A percentile compares a stretch with the other conserved stretches of the same genome.
Conservation (phyloP, 2,329 filamentous ascomycete species). For the Fusarium udum region DNA sequence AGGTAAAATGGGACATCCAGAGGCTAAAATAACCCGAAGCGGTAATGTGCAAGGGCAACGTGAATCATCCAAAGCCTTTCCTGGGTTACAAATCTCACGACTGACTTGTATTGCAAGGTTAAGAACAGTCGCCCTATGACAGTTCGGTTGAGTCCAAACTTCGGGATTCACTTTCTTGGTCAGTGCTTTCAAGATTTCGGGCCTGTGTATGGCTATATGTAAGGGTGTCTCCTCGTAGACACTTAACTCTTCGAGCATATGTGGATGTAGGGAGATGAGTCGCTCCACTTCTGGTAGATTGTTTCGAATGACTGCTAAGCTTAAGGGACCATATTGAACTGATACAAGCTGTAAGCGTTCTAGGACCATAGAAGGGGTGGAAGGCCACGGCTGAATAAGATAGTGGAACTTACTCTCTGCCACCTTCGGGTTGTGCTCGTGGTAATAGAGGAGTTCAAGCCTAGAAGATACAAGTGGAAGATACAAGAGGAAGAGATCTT, state of each 20-base stretch:
- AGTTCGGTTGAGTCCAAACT: accelerated
- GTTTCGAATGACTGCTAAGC: not conserved
- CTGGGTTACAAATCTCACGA: not conserved
- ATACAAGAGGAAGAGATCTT: too few species aligned
- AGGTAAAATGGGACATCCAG: not conserved
- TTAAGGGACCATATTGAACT: not conserved
- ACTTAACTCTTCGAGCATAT: accelerated
- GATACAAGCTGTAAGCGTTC: accelerated
- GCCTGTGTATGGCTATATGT: not conserved
- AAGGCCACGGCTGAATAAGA: too few species aligned
- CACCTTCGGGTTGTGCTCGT: accelerated
- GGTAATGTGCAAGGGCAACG: not conserved
- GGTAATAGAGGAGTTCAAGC: not conserved
- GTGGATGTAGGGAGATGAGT: accelerated
- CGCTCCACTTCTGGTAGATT: not conserved
- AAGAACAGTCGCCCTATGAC: accelerated
- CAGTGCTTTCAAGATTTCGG: accelerated
- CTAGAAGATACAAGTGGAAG: too few species aligned
- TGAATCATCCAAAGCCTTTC: accelerated
- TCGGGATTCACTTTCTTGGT: accelerated
- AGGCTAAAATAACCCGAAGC: not conserved
- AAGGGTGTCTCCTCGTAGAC: accelerated
- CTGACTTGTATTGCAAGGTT: accelerated
- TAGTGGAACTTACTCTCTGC: not conserved
- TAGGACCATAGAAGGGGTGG: accelerated